Percentiles rank a stretch among this genome's conserved stretches.
Conservation (phyloP, 805 yeast species). For the Yamadazyma endophytica region DNA sequence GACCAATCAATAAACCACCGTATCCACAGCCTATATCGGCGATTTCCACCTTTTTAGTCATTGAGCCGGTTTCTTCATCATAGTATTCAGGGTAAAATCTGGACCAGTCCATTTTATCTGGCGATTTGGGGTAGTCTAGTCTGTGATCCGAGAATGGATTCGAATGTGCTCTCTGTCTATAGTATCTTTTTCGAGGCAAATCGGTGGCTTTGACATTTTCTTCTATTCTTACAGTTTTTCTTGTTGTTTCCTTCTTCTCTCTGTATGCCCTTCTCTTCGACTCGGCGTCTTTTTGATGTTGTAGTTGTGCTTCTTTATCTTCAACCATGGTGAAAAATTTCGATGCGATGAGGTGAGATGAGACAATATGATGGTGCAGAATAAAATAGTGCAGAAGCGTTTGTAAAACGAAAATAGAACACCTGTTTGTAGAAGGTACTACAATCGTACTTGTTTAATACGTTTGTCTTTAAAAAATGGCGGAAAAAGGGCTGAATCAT, state of each 20-base stretch:
- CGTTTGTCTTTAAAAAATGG: slow-evolving; percentile 1
- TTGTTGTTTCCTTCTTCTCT: slow-evolving; percentile 29
- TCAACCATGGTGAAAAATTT: neutral
- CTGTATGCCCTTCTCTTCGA: slow-evolving; percentile 49
- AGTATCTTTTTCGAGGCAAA: slow-evolving; percentile 79
- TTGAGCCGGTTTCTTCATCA: slow-evolving; percentile 36
- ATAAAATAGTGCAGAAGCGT: too few relatives aligned
- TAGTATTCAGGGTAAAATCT: slow-evolving; percentile 63
- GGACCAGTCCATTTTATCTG: slow-evolving; percentile 85
- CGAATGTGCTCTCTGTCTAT: slow-evolving; percentile 96
- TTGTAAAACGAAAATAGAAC: too few relatives aligned
- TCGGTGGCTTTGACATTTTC: slow-evolving; percentile 33
- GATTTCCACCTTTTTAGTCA: slow-evolving; percentile 63
- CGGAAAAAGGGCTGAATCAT: too few relatives aligned
- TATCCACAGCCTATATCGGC: slow-evolving; percentile 98
- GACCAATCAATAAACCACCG: slow-evolving; percentile 82
- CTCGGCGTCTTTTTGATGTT: slow-evolving; percentile 22
- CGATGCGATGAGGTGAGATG: slow-evolving; percentile 7
- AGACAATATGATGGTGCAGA: too few relatives aligned
- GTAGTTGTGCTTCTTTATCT: slow-evolving; percentile 14
- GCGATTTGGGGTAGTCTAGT: slow-evolving; percentile 79
- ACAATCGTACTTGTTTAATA: too few relatives aligned
- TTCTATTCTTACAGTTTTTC: slow-evolving; percentile 37
- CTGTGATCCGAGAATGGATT: slow-evolving; percentile 96
- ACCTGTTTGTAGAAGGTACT: too few relatives aligned